Evolutionary conservation across 2,329 filamentous ascomycete species (phyloP).

Genomic region (Colletotrichum sp.): DNA sequence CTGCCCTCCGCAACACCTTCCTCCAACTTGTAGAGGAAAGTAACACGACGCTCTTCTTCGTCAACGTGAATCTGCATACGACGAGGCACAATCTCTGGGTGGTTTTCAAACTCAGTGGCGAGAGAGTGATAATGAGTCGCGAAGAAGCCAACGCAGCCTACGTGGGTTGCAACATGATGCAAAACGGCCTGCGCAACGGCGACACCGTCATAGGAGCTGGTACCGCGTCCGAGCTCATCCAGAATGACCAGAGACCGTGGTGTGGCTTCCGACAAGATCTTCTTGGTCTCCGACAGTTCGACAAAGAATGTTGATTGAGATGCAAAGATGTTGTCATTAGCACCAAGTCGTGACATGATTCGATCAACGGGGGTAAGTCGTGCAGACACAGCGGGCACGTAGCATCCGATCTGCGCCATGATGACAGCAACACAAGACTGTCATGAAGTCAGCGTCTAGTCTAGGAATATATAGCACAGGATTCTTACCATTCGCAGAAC

Average conservation of each 20-base stretch:
- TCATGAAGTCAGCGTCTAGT: slow-evolving; percentile 26
- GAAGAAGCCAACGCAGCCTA: slow-evolving; percentile 95
- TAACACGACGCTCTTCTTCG: slow-evolving; percentile 82
- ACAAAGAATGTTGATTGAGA: slow-evolving; percentile 99
- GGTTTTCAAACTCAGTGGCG: slow-evolving; percentile 85
- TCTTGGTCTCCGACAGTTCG: slow-evolving; percentile 95
- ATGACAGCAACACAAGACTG: slow-evolving; percentile 95
- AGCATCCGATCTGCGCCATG: slow-evolving; percentile 95
- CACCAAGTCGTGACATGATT: slow-evolving; percentile 97
- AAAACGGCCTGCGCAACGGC: slow-evolving; percentile 96
- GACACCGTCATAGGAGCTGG: slow-evolving; percentile 93
- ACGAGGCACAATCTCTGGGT: slow-evolving; percentile 85
- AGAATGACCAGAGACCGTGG: slow-evolving; percentile 94
- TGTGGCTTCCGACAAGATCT: slow-evolving; percentile 93
- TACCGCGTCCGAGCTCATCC: slow-evolving; percentile 94
- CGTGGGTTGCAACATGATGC: slow-evolving; percentile 93
- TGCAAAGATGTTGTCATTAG: slow-evolving; percentile 98
- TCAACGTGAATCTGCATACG: slow-evolving; percentile 97
- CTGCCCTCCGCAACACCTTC: slow-evolving; percentile 93
- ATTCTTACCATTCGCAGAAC: slow-evolving; percentile 84
- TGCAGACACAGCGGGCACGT: slow-evolving; percentile 84
- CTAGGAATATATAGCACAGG: too few relatives aligned
- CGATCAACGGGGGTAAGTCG: slow-evolving; percentile 89
- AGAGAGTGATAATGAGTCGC: slow-evolving; percentile 97
- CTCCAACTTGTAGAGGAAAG: slow-evolving; percentile 94